A percentile compares a stretch with the other conserved stretches of the same genome.
These are phyloP conservation scores for Aleurites moluccanus DNA, from an alignment of 441 rosid genomes.

Conservation along the genomic window DNA sequence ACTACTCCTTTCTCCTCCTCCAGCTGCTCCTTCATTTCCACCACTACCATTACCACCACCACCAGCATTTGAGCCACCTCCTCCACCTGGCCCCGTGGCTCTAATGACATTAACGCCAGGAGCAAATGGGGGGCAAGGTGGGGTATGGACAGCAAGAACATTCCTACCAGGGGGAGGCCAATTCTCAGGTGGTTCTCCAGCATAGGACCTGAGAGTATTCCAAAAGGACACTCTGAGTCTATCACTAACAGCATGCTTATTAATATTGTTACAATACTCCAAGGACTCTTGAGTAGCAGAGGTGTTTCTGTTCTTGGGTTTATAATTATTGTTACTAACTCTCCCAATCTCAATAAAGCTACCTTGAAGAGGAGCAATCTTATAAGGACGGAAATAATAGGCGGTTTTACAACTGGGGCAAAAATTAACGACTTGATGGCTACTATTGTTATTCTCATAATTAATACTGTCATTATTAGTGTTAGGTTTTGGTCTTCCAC, in stretches of 20 bases:
- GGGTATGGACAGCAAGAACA: constrained; percentile 59
- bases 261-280: constrained; percentile 25
- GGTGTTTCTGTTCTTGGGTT: background rate
- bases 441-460: constrained; percentile 10
- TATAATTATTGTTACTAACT: constrained; percentile 26
- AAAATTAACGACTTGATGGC: constrained; percentile 65
- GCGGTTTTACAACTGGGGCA: constrained; percentile 93
- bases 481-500: background rate
- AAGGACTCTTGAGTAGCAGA: constrained; percentile 29
- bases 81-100: constrained; percentile 41
- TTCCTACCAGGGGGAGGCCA: constrained; percentile 49
- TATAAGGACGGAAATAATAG: constrained; percentile 66
- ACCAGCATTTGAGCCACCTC: constrained; percentile 24
- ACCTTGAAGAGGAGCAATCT: constrained; percentile 76
- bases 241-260: constrained; percentile 19
- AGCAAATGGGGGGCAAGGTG: constrained; percentile 73
- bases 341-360: constrained; percentile 82
- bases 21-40: constrained; percentile 19
- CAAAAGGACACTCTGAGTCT: constrained; percentile 61
- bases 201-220: constrained; percentile 68
- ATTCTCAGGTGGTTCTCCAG: constrained; percentile 70
- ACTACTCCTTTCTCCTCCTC: constrained; percentile 33
- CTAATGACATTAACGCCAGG: constrained; percentile 58
- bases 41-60: too few species aligned
- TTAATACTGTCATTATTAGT: background rate